Evolutionary conservation across 768 basidiomycete genomes (phyloP).

Genomic region (Cystofilobasidium capitatum): DNA sequence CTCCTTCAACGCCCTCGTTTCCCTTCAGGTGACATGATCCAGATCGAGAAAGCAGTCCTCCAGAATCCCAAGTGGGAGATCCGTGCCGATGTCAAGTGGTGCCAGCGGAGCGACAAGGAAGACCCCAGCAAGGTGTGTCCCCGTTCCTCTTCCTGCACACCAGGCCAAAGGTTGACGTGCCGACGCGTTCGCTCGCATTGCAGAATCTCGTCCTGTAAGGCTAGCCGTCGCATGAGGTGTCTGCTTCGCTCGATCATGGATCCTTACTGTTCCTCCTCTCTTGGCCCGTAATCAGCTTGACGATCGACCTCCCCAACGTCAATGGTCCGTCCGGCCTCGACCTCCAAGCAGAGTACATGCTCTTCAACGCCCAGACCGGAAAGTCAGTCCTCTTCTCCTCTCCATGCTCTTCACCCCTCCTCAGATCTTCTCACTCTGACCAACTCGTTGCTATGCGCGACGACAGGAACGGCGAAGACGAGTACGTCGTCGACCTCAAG

Average conservation of each 20-base stretch:
- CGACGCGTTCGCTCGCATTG: not conserved
- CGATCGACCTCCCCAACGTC: constrained; percentile 1
- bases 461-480: not conserved
- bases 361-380: not conserved
- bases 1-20: no score
- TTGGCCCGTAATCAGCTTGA: not conserved
- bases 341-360: not conserved
- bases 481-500: constrained; percentile 1
- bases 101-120: not conserved
- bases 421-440: not conserved
- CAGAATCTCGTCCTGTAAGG: not conserved
- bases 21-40: no score
- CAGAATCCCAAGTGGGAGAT: constrained; percentile 1
- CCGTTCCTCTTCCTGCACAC: not conserved
- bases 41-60: not conserved
- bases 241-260: not conserved
- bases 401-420: no score
- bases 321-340: not conserved
- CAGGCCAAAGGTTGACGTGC: not conserved
- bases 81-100: not conserved
- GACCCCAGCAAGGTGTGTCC: not conserved
- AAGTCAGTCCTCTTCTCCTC: not conserved
- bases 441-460: not conserved
- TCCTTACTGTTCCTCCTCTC: not conserved
- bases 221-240: no score